Conservation (phyloP, 2,329 filamentous ascomycete genomes). For the Diplodia sapinea region DNA sequence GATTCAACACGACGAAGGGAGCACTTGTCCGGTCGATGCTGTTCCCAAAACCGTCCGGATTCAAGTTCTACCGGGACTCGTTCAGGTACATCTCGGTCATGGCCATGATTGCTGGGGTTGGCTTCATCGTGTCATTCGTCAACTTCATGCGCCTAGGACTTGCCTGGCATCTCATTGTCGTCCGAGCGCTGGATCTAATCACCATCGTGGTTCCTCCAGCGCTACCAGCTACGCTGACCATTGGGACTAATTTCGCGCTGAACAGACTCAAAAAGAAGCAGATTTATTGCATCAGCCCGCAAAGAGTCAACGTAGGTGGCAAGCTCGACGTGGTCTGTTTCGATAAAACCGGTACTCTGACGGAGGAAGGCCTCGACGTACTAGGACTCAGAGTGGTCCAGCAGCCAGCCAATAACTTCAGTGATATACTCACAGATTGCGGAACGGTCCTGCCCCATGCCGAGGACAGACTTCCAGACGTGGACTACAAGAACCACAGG, state of each 20-base stretch:
- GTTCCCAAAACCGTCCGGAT: slow-evolving; percentile 96
- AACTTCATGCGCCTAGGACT: slow-evolving; percentile 89
- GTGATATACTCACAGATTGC: slow-evolving; percentile 73
- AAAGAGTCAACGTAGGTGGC: slow-evolving; percentile 93
- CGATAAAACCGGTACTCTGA: slow-evolving; percentile 98
- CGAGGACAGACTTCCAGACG: slow-evolving; percentile 62
- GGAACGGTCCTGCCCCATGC: slow-evolving; percentile 63
- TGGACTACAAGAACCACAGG: slow-evolving; percentile 66
- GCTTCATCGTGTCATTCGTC: slow-evolving; percentile 87
- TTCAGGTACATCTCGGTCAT: slow-evolving; percentile 98
- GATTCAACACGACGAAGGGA: slow-evolving; percentile 97
- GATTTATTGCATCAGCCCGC: slow-evolving; percentile 97
- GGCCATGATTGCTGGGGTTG: slow-evolving; percentile 81
- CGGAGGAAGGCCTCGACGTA: slow-evolving; percentile 93
- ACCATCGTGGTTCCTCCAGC: slow-evolving; percentile 97
- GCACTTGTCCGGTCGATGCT: slow-evolving; percentile 96
- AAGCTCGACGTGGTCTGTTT: slow-evolving; percentile 97
- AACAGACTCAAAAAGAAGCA: slow-evolving; percentile 83
- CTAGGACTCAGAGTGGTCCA: slow-evolving; percentile 83
- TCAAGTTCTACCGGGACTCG: slow-evolving; percentile 97
- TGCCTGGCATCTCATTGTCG: slow-evolving; percentile 87
- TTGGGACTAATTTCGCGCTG: slow-evolving; percentile 94
- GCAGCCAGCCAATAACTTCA: slow-evolving; percentile 68
- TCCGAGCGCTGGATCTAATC: slow-evolving; percentile 91
- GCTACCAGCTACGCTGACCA: slow-evolving; percentile 90